A percentile compares a stretch with the other conserved stretches of the same genome.
phyloP scores from a whole-genome alignment of 495 filamentous ascomycete genomes.

The Podospora conica region DNA sequence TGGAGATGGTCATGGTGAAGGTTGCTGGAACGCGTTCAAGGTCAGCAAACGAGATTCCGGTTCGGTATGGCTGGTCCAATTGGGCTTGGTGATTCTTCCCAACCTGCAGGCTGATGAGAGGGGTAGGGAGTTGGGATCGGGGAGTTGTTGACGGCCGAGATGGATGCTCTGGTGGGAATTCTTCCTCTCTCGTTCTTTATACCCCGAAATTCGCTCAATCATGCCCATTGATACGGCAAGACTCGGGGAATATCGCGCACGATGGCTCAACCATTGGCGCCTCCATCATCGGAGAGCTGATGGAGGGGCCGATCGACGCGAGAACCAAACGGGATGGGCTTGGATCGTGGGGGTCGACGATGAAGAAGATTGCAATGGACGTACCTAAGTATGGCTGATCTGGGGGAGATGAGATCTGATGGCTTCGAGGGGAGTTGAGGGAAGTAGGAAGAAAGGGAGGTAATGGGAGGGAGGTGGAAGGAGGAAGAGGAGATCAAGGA shows the following conservation, averaged over 20 bases:
- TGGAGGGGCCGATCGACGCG: background rate
- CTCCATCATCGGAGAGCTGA: background rate
- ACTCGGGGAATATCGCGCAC: conserved; percentile 13
- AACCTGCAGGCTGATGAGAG: background rate
- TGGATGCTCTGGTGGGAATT: background rate
- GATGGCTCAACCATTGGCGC: conserved; percentile 1
- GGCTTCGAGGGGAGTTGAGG: background rate
- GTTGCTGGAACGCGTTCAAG: conserved; percentile 6
- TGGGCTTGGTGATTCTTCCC: background rate
- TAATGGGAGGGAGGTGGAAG: background rate
- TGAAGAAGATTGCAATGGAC: background rate
- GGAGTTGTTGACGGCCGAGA: background rate
- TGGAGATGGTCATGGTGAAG: conserved; percentile 82
- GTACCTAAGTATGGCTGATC: background rate
- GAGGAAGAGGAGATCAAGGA: conserved; percentile 4
- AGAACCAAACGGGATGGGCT: background rate
- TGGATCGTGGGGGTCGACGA: background rate
- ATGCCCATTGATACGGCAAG: conserved; percentile 1
- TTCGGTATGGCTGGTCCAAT: background rate
- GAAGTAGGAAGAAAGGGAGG: background rate
- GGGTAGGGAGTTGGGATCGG: background rate
- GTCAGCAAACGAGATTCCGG: conserved; percentile 9
- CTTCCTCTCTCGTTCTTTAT: background rate
- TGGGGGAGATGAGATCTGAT: background rate
- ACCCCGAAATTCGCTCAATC: conserved; percentile 25